Conservation (phyloP, 495 filamentous ascomycete species). For the Cercophora newfieldiana region DNA sequence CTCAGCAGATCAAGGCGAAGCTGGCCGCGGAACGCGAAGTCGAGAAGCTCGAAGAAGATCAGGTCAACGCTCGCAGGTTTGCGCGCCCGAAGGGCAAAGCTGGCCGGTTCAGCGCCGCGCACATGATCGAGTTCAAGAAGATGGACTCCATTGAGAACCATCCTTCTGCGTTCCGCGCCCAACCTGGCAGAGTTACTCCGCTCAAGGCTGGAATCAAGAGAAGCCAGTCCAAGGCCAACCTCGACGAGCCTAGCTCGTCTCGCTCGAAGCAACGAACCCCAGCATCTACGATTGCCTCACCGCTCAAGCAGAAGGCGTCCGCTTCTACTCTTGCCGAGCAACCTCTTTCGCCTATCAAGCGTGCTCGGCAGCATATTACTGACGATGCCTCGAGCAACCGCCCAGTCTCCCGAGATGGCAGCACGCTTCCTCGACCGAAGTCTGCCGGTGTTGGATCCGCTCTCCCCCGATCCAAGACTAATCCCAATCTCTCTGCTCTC, state of each 20-base stretch:
- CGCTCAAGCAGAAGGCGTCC: conserved; percentile 33
- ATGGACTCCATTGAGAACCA: conserved; percentile 94
- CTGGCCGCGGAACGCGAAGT: conserved; percentile 58
- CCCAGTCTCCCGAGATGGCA: conserved; percentile 51
- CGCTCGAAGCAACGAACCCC: conserved; percentile 39
- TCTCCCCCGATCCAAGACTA: conserved; percentile 46
- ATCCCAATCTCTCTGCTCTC: conserved; percentile 50
- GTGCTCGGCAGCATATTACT: conserved; percentile 57
- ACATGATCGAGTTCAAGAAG: conserved; percentile 88
- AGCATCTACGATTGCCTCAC: conserved; percentile 24
- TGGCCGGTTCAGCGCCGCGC: conserved; percentile 74
- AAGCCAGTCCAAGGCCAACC: conserved; percentile 58
- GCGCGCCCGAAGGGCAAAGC: conserved; percentile 75
- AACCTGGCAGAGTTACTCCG: conserved; percentile 50
- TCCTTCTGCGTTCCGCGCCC: conserved; percentile 72
- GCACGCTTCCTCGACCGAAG: conserved; percentile 44
- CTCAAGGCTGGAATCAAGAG: conserved; percentile 60
- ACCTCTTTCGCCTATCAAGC: conserved; percentile 56
- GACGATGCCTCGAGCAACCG: conserved; percentile 62
- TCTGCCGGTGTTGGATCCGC: conserved; percentile 40
- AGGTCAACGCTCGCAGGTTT: conserved; percentile 62
- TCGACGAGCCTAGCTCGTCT: conserved; percentile 52
- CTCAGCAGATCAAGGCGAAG: conserved; percentile 63
- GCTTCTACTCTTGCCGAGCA: conserved; percentile 25
- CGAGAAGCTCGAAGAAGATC: conserved; percentile 40